phyloP scores from a whole-genome alignment of 805 yeast genomes.

The Blastobotrys parvus region DNA sequence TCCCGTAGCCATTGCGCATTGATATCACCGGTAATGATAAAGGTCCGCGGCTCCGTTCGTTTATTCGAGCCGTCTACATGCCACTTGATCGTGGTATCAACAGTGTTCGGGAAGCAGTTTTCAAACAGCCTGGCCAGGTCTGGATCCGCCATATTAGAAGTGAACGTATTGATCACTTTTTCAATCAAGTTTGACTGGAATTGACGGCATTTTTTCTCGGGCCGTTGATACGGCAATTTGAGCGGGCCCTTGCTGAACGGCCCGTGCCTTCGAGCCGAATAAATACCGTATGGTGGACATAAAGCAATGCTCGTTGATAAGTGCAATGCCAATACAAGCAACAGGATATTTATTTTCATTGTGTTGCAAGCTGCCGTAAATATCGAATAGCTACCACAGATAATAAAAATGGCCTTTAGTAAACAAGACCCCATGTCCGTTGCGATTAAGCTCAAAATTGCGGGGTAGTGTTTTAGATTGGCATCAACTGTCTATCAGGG shows the following conservation, averaged over 20 bases:
- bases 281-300: conserved; percentile 44
- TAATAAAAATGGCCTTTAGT: not conserved
- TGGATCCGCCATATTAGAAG: conserved; percentile 40
- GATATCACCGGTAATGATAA: conserved; percentile 85
- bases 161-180: conserved; percentile 44
- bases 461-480: too few relatives aligned
- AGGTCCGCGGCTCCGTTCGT: conserved; percentile 43
- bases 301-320: too few relatives aligned
- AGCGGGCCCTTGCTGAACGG: conserved; percentile 54
- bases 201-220: conserved; percentile 63
- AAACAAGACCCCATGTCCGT: not conserved
- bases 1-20: conserved; percentile 93
- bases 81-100: conserved; percentile 82
- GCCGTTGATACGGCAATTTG: conserved; percentile 66
- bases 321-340: too few relatives aligned
- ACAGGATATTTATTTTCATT: too few relatives aligned
- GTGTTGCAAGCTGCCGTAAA: too few relatives aligned
- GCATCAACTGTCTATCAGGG: too few relatives aligned
- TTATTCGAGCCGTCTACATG: conserved; percentile 31
- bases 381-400: too few relatives aligned
- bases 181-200: conserved; percentile 60
- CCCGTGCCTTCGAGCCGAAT: conserved; percentile 44
- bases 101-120: conserved; percentile 77
- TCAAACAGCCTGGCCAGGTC: conserved; percentile 73
- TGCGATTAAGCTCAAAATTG: not conserved